Evolutionary conservation across 257 asterid genomes (phyloP), one percentile per base, ranked within the genome.

Genomic region (Dorcoceras hygrometricum): DNA sequence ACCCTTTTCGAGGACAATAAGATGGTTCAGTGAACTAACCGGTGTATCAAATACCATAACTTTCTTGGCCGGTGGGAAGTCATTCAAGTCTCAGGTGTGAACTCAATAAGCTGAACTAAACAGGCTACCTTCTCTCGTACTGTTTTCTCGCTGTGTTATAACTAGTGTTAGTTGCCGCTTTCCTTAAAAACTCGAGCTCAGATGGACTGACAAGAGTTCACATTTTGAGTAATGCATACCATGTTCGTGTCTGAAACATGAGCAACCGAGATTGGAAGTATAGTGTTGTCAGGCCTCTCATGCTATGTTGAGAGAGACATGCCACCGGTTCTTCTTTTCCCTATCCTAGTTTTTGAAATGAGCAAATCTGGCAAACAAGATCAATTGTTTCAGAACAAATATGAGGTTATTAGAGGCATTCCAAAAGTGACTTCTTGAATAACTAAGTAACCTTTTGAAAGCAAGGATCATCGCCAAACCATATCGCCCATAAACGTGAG

Each of bases 401-500:
- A 34, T 4, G 22, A 46, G 0, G 3, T 46, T 14, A 14, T 46
- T 18, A 46, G 54, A 46, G 54, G 19, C 22, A 46, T 14, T 19
- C 19, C 19, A 57, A 9, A 34, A 0, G 39, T 34, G n/a, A 29
- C 23, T n/a, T 29, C 23, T n/a, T 29, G 26, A 51, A 20, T 9
- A 5, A 27, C 6, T 18, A 2, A 46, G 19, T 32, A 26, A 23
- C 57, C 66, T 65, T 59, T 29, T 14, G 27, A 59, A 63, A 11
- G 29, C 11, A 55, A 50, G 70, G 22, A 29, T 84, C 78, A 89
- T 74, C 74, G 73, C 96, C 91, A 84, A 61, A 89, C 75, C 16
- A 71, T n/a, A 73, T 84, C 86, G 16, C 96, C 95, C 87, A 84
- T 79, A 69, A 76, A 86, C 54, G 76, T 80, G 72, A 89, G 89